Conservation (phyloP, 2,329 filamentous ascomycete species). For the Leptographium lundbergii region DNA sequence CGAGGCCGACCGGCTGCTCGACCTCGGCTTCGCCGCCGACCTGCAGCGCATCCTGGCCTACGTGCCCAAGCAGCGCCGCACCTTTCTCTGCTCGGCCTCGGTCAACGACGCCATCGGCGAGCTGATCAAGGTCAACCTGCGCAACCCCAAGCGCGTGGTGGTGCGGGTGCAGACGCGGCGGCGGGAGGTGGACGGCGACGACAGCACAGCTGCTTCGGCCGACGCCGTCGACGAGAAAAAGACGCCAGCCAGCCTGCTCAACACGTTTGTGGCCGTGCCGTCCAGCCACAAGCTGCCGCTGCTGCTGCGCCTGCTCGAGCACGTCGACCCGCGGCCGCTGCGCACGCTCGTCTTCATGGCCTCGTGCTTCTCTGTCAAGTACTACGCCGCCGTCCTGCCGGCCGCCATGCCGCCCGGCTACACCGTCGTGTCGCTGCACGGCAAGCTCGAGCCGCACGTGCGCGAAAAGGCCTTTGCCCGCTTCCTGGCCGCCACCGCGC, state of each 20-base stretch:
- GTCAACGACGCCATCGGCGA: conserved; percentile 93
- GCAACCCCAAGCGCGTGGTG: conserved; percentile 89
- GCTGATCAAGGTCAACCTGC: conserved; percentile 78
- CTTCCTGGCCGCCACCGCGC: conserved; percentile 62
- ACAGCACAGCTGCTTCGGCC: conserved; percentile 38
- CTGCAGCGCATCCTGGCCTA: conserved; percentile 72
- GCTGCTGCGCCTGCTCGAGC: conserved; percentile 55
- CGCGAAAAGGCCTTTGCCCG: conserved; percentile 76
- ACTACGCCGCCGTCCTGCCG: conserved; percentile 73
- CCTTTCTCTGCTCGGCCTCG: conserved; percentile 86
- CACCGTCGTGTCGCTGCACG: conserved; percentile 69
- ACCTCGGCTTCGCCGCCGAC: conserved; percentile 88
- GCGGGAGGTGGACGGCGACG: conserved; percentile 14
- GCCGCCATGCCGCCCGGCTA: conserved; percentile 56
- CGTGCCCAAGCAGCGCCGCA: conserved; percentile 84
- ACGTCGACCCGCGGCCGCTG: conserved; percentile 60
- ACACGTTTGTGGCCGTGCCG: conserved; percentile 68
- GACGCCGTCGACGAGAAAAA: conserved; percentile 67
- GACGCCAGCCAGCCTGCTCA: conserved; percentile 84
- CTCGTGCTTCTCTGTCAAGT: conserved; percentile 89
- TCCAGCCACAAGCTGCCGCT: conserved; percentile 71
- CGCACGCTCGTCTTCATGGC: conserved; percentile 87
- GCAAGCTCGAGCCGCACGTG: conserved; percentile 80
- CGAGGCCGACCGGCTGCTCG: conserved; percentile 83
- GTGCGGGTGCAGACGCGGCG: conserved; percentile 75